These are phyloP conservation scores for Fomitiporia mediterranea DNA, from an alignment of 1,284 basidiomycete genomes.

Conservation along the genomic window DNA sequence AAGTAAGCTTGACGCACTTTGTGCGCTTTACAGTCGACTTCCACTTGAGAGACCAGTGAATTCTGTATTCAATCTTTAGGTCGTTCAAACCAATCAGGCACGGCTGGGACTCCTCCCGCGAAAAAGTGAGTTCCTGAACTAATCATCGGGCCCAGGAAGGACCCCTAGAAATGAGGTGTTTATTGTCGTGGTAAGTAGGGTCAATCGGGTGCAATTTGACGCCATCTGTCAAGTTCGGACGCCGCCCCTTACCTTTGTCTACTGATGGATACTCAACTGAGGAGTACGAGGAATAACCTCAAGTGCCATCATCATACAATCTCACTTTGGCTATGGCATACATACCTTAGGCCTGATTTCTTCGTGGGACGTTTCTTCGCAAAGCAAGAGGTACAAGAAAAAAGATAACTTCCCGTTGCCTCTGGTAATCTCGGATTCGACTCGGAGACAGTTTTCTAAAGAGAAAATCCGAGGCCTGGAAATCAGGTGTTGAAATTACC, in stretches of 20 bases:
- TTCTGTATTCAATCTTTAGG: too few species aligned
- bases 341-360: neutral
- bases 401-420: neutral
- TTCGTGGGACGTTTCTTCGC: neutral
- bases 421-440: too few species aligned
- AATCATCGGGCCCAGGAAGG: too few species aligned
- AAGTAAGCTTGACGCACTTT: too few species aligned
- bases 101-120: too few species aligned
- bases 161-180: too few species aligned
- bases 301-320: neutral
- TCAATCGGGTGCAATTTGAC: neutral
- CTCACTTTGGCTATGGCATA: neutral
- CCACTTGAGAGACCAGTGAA: too few species aligned
- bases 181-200: conserved; percentile 2
- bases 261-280: neutral
- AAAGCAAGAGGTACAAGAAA: neutral
- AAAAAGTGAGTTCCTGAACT: too few species aligned
- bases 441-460: neutral
- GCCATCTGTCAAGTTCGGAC: neutral
- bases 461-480: neutral
- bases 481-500: neutral
- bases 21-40: too few species aligned
- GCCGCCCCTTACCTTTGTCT: neutral
- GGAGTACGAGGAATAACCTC: neutral
- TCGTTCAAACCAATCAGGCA: too few species aligned